Evolutionary conservation across 129 eudicot species (phyloP).

Genomic region (Lactuca saligna): DNA sequence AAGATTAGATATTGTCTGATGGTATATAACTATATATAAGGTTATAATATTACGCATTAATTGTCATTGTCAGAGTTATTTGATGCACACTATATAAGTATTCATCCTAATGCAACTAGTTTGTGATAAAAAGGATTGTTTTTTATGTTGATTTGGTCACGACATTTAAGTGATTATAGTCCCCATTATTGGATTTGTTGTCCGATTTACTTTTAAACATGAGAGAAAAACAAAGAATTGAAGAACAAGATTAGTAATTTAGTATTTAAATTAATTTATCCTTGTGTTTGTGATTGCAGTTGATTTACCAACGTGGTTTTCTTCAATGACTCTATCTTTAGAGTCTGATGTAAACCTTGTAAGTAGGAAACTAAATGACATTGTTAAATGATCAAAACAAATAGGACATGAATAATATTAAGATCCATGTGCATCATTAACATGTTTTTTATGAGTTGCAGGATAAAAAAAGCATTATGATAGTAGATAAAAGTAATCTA

Average conservation of each 20-base stretch:
- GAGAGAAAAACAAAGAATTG: not conserved
- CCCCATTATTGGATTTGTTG: constrained; percentile 11
- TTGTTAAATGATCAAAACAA: not conserved
- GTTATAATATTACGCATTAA: not conserved
- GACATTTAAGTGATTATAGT: constrained; percentile 9
- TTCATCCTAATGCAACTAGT: not conserved
- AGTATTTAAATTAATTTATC: constrained; percentile 8
- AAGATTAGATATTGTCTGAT: constrained; percentile 6
- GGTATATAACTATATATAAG: constrained; percentile 1
- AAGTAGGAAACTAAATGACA: constrained; percentile 43
- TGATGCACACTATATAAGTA: constrained; percentile 4
- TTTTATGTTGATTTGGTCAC: constrained; percentile 6
- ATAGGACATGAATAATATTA: not conserved
- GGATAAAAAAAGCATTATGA: constrained; percentile 50
- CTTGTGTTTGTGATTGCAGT: constrained; percentile 53
- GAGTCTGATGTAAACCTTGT: constrained; percentile 77
- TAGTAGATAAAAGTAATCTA: constrained; percentile 38
- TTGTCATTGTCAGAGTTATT: constrained; percentile 3
- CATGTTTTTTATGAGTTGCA: constrained; percentile 30
- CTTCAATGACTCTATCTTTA: constrained; percentile 63
- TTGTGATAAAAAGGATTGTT: not conserved
- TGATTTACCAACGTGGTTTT: constrained; percentile 91
- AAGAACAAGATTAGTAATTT: not conserved
- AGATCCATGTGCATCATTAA: constrained; percentile 1
- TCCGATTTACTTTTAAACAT: not conserved